These are phyloP conservation scores for Cercospora sp. DNA, from an alignment of 2,329 filamentous ascomycete genomes.

Conservation along the genomic window DNA sequence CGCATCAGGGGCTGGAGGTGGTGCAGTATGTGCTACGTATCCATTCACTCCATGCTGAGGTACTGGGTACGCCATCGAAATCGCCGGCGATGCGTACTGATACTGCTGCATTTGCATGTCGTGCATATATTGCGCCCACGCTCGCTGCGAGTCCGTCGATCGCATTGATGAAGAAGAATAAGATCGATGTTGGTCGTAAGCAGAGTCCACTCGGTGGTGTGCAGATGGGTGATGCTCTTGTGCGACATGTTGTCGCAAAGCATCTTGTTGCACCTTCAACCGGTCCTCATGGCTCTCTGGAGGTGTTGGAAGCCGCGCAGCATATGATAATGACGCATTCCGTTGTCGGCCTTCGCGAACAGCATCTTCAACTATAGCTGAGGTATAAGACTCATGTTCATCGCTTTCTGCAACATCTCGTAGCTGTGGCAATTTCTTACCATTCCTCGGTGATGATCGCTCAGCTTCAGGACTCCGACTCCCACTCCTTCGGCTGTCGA, in stretches of 20 bases:
- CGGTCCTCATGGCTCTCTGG: slow-evolving; percentile 21
- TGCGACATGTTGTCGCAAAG: slow-evolving; percentile 29
- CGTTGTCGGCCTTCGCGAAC: slow-evolving; percentile 21
- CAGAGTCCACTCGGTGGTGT: slow-evolving; percentile 26
- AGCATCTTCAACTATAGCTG: slow-evolving; percentile 3
- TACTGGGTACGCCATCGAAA: slow-evolving; percentile 12
- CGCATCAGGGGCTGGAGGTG: slow-evolving; percentile 34
- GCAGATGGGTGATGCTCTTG: slow-evolving; percentile 25
- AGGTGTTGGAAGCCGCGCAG: slow-evolving; percentile 20
- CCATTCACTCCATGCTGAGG: slow-evolving; percentile 20
- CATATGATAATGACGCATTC: slow-evolving; percentile 17
- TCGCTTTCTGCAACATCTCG: slow-evolving; percentile 21
- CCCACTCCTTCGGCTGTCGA: slow-evolving; percentile 16
- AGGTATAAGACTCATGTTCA: slow-evolving; percentile 9
- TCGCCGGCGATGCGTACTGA: slow-evolving; percentile 27
- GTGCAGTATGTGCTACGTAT: slow-evolving; percentile 22
- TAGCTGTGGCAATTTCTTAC: slow-evolving; percentile 16
- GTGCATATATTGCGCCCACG: slow-evolving; percentile 31
- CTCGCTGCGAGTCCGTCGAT: slow-evolving; percentile 24
- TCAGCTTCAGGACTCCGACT: slow-evolving; percentile 25
- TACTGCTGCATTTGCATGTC: slow-evolving; percentile 34
- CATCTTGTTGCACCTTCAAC: slow-evolving; percentile 29
- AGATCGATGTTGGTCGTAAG: slow-evolving; percentile 32
- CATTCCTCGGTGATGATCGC: slow-evolving; percentile 17
- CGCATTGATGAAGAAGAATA: slow-evolving; percentile 30